Base-by-base conservation (phyloP, 1,284 basidiomycete species). In the Albatrellus sp. region DNA sequence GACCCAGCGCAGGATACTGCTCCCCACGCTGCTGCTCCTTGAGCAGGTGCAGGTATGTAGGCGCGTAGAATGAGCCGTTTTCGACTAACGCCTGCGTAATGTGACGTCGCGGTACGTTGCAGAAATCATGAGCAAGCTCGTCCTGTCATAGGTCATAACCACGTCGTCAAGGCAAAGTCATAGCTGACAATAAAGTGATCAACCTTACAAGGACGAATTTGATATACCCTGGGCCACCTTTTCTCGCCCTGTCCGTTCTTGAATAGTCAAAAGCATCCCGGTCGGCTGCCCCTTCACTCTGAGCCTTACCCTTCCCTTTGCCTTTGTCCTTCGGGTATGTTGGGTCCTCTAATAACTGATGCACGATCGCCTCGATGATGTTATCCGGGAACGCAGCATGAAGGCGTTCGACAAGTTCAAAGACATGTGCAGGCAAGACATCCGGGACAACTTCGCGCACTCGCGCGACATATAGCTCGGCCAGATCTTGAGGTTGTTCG, bases 401-500 rank as follows among this genome's bases (percentile, higher is more conserved):
- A 47, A 70, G 61, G 40, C 65, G 53, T 30, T 62, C 57, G 10
- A 82, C 55, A 24, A 82, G 69, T 1, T 56, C 49, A 14, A 64
- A 54, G 9, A 68, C 68, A 50, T 82, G 66, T 2, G 66, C 63
- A 0, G 75, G 73, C 8, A 70, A 65, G 9, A 82, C 77, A 52
- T 84, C 77, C 0, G 83, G 82, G 17, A 84, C 59, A 32, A 86
- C 69, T 54, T 83, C 80, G 35, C 81, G 61, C 31, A 84, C 66
- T 40, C 67, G 72, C 6, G 69, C 66, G 38, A 75, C 58, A 45
- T 55, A 61, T 1, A 17, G 32, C 39, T 54, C 49, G 16, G 43
- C 29, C 1, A 46, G 36, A 14, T 52, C 54, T 45, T 45, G 30
- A 14, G 29, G 36, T 17, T 31, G 19, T 19, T 43, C 37, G 13